Conservation (phyloP, 2,329 filamentous ascomycete species). For the Colletotrichum sp. region DNA sequence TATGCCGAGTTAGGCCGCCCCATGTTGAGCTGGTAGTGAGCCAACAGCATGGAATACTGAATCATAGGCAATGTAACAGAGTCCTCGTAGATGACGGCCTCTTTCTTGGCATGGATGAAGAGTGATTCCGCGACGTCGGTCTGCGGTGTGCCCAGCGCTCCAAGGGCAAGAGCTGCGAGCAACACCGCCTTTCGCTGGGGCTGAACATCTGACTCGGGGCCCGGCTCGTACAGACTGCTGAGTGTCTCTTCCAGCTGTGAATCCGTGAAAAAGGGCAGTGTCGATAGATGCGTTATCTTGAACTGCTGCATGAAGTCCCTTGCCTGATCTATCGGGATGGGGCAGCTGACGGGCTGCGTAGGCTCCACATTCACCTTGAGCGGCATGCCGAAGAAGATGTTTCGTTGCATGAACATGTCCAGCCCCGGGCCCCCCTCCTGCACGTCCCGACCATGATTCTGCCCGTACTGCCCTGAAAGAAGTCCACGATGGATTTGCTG, state of each 20-base stretch:
- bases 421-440: slow-evolving; percentile 29
- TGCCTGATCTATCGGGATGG: slow-evolving; percentile 21
- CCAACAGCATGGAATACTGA: slow-evolving; percentile 29
- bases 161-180: slow-evolving; percentile 28
- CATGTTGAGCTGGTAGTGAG: slow-evolving; percentile 32
- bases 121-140: slow-evolving; percentile 29
- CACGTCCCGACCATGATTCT: slow-evolving; percentile 19
- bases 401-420: slow-evolving; percentile 33
- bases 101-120: slow-evolving; percentile 27
- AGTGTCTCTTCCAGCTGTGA: slow-evolving; percentile 26
- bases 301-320: slow-evolving; percentile 22
- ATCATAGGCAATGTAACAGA: slow-evolving; percentile 35
- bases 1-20: slow-evolving; percentile 32
- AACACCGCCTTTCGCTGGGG: slow-evolving; percentile 27
- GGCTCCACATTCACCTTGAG: slow-evolving; percentile 21
- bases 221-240: slow-evolving; percentile 18
- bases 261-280: slow-evolving; percentile 24
- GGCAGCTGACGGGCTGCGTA: not conserved
- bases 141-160: slow-evolving; percentile 27
- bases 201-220: slow-evolving; percentile 6
- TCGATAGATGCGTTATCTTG: slow-evolving; percentile 20
- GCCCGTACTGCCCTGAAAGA: slow-evolving; percentile 22
- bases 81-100: slow-evolving; percentile 29
- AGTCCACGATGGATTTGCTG: slow-evolving; percentile 33
- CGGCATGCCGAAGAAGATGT: slow-evolving; percentile 34